Evolutionary conservation across 805 yeast species (phyloP).

Genomic region (Spathaspora passalidarum): DNA sequence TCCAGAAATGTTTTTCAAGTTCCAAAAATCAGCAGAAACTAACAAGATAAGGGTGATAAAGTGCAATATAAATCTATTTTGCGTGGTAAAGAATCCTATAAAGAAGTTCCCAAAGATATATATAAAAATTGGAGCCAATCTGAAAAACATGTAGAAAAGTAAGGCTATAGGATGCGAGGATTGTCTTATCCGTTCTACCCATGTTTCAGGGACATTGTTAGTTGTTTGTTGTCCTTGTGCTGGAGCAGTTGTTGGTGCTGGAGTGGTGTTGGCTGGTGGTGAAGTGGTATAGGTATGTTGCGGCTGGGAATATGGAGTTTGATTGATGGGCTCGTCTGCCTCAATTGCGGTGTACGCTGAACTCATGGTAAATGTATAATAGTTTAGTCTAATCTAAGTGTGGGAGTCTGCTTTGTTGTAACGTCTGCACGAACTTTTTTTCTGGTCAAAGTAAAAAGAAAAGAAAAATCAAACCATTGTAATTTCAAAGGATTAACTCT

Average conservation of each 20-base stretch:
- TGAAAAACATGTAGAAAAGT: slow-evolving; percentile 57
- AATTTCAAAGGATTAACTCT: too few relatives aligned
- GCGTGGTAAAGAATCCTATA: slow-evolving; percentile 39
- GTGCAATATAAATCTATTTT: slow-evolving; percentile 61
- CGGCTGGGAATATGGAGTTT: too few relatives aligned
- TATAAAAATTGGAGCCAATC: slow-evolving; percentile 60
- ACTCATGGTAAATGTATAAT: background rate
- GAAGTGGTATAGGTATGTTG: background rate
- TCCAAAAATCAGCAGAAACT: slow-evolving; percentile 90
- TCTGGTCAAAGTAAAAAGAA: too few relatives aligned
- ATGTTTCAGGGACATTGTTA: slow-evolving; percentile 6
- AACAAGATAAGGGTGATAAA: slow-evolving; percentile 76
- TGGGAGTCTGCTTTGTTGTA: background rate
- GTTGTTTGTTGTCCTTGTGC: slow-evolving; percentile 5
- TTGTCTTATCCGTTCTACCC: slow-evolving; percentile 44
- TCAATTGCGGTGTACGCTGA: slow-evolving; percentile 29
- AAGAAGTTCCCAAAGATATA: slow-evolving; percentile 72
- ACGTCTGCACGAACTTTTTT: background rate
- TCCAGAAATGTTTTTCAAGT: slow-evolving; percentile 87
- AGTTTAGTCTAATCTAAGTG: background rate
- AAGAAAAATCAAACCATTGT: too few relatives aligned
- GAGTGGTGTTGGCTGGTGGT: background rate
- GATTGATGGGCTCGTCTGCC: slow-evolving; percentile 8
- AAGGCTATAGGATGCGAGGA: slow-evolving; percentile 85
- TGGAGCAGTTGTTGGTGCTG: slow-evolving; percentile 3